Evolutionary conservation across 2,329 filamentous ascomycete species (phyloP).

Genomic region (Xylariaceae sp.): DNA sequence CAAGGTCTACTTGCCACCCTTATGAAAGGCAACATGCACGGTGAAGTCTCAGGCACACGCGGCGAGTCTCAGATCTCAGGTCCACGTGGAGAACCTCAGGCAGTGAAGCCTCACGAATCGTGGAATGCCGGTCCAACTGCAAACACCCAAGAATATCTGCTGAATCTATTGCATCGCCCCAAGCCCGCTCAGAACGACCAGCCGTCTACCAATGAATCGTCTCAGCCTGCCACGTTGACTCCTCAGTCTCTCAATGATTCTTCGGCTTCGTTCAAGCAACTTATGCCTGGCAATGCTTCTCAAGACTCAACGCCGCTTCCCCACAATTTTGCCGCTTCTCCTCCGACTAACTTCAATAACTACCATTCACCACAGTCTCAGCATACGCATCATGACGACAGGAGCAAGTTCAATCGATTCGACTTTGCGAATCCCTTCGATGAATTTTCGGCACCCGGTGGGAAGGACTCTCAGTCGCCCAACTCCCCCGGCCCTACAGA

Average conservation of each 20-base stretch:
- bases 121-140: constrained; percentile 52
- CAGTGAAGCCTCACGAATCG: constrained; percentile 24
- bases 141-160: constrained; percentile 79
- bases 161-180: constrained; percentile 78
- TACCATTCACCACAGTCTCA: constrained; percentile 28
- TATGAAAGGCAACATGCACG: constrained; percentile 54
- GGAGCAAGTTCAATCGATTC: constrained; percentile 29
- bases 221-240: constrained; percentile 42
- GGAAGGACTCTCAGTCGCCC: constrained; percentile 39
- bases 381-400: constrained; percentile 23
- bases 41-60: constrained; percentile 37
- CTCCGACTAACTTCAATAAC: constrained; percentile 25
- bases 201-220: constrained; percentile 38
- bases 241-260: constrained; percentile 40
- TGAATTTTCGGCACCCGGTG: constrained; percentile 41
- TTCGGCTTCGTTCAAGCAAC: constrained; percentile 20
- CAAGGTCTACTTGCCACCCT: constrained; percentile 56
- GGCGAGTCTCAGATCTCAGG: constrained; percentile 23
- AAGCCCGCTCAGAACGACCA: constrained; percentile 60
- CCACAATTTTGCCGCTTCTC: constrained; percentile 25
- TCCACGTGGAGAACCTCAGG: constrained; percentile 13
- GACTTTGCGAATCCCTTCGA: constrained; percentile 40
- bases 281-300: constrained; percentile 19
- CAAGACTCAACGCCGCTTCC: constrained; percentile 26
- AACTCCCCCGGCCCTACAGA: constrained; percentile 29